phyloP scores from a whole-genome alignment of 164 flowering plant species.

The Vitis labrusca region DNA sequence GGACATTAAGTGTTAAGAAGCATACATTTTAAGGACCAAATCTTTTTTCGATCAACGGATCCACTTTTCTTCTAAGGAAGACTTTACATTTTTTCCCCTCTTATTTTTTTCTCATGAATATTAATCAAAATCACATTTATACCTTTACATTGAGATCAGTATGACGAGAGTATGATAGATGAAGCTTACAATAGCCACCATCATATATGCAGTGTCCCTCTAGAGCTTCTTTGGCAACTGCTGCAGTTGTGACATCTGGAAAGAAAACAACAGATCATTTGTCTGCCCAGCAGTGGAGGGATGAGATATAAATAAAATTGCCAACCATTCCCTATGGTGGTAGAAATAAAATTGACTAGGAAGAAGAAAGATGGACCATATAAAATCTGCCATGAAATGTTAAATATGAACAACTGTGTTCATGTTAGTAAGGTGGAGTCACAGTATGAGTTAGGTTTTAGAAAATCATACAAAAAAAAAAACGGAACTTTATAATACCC shows the following conservation, averaged over 20 bases:
- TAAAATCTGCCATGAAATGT: too few species aligned
- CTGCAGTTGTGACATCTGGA: slow-evolving; percentile 72
- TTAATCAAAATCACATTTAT: slow-evolving; percentile 44
- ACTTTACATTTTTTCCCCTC: slow-evolving; percentile 15
- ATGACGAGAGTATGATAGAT: slow-evolving; percentile 99
- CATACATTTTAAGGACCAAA: slow-evolving; percentile 32
- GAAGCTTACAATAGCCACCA: slow-evolving; percentile 99
- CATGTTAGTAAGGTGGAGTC: too few species aligned
- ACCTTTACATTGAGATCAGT: slow-evolving; percentile 99
- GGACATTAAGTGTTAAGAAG: slow-evolving; percentile 35
- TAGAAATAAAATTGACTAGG: too few species aligned
- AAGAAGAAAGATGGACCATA: too few species aligned
- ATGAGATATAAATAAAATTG: too few species aligned
- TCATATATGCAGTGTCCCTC: slow-evolving; percentile 99
- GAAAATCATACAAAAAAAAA: too few species aligned
- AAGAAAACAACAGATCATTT: not conserved
- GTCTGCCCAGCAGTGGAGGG: not conserved
- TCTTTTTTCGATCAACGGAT: slow-evolving; percentile 24
- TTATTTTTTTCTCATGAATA: slow-evolving; percentile 19
- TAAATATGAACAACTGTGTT: too few species aligned
- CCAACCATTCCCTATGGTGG: too few species aligned
- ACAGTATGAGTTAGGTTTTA: too few species aligned
- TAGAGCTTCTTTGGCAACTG: slow-evolving; percentile 74
- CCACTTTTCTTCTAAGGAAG: slow-evolving; percentile 26
- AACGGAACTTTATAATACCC: too few species aligned